Percentiles rank a stretch among this genome's conserved stretches.
Evolutionary conservation across 202 grass and related monocot species (phyloP).

Genomic region (Hordeum pubiflorum): DNA sequence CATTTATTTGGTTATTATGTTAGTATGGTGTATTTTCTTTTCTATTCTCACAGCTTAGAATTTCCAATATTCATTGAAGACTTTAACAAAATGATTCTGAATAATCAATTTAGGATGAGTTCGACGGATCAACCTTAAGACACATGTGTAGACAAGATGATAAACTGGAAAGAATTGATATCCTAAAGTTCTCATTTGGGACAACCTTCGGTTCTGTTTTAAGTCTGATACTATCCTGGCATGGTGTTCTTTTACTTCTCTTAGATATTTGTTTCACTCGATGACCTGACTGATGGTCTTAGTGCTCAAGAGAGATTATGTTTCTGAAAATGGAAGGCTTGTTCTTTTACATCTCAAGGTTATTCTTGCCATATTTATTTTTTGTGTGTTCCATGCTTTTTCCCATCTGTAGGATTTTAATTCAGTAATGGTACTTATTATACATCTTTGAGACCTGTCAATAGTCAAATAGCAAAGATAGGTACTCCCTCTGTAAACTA

Average conservation of each 20-base stretch:
- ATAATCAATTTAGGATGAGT: neutral
- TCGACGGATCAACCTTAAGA: neutral
- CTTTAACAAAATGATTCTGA: neutral
- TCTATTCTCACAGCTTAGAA: neutral
- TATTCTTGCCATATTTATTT: neutral
- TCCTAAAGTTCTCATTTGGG: neutral
- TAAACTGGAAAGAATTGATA: neutral
- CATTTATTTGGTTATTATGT: neutral
- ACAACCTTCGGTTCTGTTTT: neutral
- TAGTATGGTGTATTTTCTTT: neutral
- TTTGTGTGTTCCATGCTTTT: neutral
- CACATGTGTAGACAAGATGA: neutral
- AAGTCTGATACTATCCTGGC: neutral
- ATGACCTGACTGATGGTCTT: neutral
- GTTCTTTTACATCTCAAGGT: neutral
- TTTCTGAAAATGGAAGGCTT: slow-evolving; percentile 19
- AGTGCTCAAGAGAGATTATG: neutral
- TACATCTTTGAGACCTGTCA: neutral
- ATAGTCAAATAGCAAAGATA: neutral
- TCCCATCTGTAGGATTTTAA: neutral
- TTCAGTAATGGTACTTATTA: neutral
- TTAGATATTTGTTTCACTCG: neutral
- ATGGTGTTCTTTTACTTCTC: neutral
- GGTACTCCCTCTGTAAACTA: too few species aligned
- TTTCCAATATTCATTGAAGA: neutral